Conservation (phyloP, 2,329 filamentous ascomycete genomes). For the Aspergillus clavatus region DNA sequence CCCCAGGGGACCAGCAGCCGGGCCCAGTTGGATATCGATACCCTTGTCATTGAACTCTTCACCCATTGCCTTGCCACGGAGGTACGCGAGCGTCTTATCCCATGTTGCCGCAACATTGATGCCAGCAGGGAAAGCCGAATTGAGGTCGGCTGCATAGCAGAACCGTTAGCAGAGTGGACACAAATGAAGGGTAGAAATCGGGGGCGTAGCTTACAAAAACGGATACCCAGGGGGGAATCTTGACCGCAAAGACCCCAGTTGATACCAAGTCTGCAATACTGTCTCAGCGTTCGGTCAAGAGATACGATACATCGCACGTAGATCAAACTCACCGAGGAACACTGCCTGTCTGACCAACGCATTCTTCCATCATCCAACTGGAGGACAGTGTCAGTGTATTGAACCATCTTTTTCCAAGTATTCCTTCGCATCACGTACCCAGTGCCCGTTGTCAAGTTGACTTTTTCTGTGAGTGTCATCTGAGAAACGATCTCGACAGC, state of each 20-base stretch:
- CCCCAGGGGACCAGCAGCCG: constrained; percentile 69
- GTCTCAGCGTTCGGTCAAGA: too few relatives aligned
- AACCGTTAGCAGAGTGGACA: not conserved
- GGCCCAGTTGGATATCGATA: constrained; percentile 69
- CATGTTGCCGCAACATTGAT: constrained; percentile 79
- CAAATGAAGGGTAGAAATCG: not conserved
- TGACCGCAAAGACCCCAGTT: constrained; percentile 71
- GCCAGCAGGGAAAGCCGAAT: constrained; percentile 74
- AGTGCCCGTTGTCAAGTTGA: constrained; percentile 88
- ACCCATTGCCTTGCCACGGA: constrained; percentile 68
- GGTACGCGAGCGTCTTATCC: constrained; percentile 65
- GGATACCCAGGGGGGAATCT: constrained; percentile 76
- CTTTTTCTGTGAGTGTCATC: constrained; percentile 80
- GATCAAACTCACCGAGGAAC: constrained; percentile 36
- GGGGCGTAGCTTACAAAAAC: constrained; percentile 48
- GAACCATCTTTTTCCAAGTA: too few relatives aligned
- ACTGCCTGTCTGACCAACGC: constrained; percentile 65
- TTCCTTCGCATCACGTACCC: constrained; percentile 54
- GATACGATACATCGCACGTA: too few relatives aligned
- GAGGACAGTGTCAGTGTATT: constrained; percentile 3
- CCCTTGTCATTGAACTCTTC: constrained; percentile 70
- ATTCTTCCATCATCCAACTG: constrained; percentile 65
- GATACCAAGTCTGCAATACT: constrained; percentile 47
- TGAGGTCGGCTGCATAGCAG: constrained; percentile 58
- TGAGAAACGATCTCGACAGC: constrained; percentile 76